Base-by-base conservation (phyloP, 768 basidiomycete genomes). In the Serendipita vermifera region DNA sequence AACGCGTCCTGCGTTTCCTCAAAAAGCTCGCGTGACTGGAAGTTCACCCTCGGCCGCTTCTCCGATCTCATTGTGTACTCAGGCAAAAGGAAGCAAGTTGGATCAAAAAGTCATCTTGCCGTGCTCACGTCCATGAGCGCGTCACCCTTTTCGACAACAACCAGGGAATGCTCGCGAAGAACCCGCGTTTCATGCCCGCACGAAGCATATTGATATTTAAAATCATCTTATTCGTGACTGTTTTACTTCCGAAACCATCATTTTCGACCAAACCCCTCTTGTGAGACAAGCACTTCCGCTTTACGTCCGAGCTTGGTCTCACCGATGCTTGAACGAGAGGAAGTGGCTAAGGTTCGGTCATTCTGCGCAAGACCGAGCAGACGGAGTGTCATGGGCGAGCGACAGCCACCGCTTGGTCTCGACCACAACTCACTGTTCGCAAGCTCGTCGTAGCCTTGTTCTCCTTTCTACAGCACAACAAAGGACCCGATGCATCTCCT, bases 191-290 rank as follows among this genome's bases (percentile, higher is more conserved):
- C 66, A 67, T 38, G 31, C 57, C 11, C 56, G 61, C 24, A 58
- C 64, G n/a, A 66, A 65, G 55, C 66, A 67, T 58, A 65, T 67
- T 55, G 66, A 65, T 38, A 60, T 66, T 33, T 59, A 62, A 15
- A 59, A 65, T 56, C 66, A 67, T 41, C 60, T 55, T 35, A 57
- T 74, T n/a, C 65, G 69, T 1, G 66, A 76, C 57, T 58, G 57
- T 1, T 61, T 75, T 3, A 61, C 66, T 3, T 46, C 60, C 5
- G 55, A 62, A 1, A 58, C 65, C 0, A 33, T 76, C 22, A 20
- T 11, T 0, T 27, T 74, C 2, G 26, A 33, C 59, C 17, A 62
- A 62, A 53, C 40, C 59, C 2, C 56, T 62, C 5, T 14, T 15
- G 14, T 33, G 33, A 17, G 51, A 3, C 15, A 46, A 55, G 13